Percentiles rank a stretch among this genome's conserved stretches.
Conservation (phyloP, 495 filamentous ascomycete species). For the Talaromyces stipitatus region DNA sequence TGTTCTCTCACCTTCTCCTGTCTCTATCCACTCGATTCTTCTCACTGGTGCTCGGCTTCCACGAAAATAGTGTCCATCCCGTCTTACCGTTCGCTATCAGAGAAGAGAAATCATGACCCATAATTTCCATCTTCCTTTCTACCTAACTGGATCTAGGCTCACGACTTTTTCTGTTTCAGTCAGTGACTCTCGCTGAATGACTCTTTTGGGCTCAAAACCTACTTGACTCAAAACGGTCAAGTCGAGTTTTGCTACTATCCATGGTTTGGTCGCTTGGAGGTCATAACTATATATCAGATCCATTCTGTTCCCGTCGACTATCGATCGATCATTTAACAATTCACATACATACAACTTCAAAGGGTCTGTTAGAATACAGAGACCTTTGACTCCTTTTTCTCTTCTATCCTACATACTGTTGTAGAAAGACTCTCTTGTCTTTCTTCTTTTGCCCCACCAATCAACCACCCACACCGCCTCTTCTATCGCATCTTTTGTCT, state of each 20-base stretch:
- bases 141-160: conserved; percentile 1
- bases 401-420: neutral
- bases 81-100: neutral
- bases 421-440: neutral
- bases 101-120: neutral
- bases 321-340: neutral
- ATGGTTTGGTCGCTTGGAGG: neutral
- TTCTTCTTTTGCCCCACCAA: conserved; percentile 8
- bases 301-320: neutral
- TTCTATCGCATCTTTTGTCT: conserved; percentile 8
- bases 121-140: neutral
- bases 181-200: neutral
- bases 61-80: neutral
- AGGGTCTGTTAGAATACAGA: neutral
- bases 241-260: neutral
- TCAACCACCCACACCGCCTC: conserved; percentile 11
- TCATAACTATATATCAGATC: conserved; percentile 6
- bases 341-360: neutral
- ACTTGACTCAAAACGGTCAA: neutral
- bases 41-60: neutral
- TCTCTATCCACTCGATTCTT: neutral
- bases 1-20: neutral
- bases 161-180: neutral
- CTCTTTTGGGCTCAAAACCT: neutral
- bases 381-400: neutral